phyloP scores from a whole-genome alignment of 1,284 basidiomycete species.

The Rhodotorula glutinis region DNA sequence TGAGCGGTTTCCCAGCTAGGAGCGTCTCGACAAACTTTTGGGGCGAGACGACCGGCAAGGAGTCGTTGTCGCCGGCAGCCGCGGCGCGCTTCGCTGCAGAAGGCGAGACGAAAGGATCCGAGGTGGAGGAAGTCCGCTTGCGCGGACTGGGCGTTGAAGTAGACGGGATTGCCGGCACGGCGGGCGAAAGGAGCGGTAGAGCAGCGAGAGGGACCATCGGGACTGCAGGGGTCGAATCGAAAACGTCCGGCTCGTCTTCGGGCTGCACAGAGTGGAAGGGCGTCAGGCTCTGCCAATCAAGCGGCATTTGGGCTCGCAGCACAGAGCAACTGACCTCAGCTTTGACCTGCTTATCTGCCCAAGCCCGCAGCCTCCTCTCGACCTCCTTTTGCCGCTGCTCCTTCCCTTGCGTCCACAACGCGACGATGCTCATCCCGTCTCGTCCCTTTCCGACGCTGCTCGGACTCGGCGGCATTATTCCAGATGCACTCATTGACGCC shows the following conservation, averaged over 20 bases:
- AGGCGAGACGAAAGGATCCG: background rate
- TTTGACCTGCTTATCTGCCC: constrained; percentile 17
- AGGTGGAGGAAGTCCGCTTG: constrained; percentile 3
- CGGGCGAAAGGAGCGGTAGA: constrained; percentile 25
- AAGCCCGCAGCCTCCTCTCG: constrained; percentile 15
- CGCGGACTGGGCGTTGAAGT: constrained; percentile 26
- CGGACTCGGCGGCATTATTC: constrained; percentile 28
- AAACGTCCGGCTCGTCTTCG: constrained; percentile 4
- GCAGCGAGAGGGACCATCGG: constrained; percentile 22
- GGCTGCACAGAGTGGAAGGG: background rate
- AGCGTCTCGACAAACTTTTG: constrained; percentile 25
- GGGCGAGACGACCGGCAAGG: constrained; percentile 23
- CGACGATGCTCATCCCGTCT: constrained; percentile 40
- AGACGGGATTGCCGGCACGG: constrained; percentile 24
- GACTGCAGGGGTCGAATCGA: background rate
- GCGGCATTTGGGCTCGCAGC: too few relatives aligned
- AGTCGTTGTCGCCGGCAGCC: background rate
- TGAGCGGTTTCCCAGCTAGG: constrained; percentile 18
- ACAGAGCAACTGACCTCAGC: constrained; percentile 17
- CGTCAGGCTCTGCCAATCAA: too few relatives aligned
- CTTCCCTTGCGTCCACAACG: constrained; percentile 38
- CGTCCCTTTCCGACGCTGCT: constrained; percentile 31
- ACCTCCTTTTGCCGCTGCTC: constrained; percentile 28
- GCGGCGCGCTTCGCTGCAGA: background rate
- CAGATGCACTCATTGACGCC: too few relatives aligned